A percentile compares a stretch with the other conserved stretches of the same genome.
Evolutionary conservation across 2,329 filamentous ascomycete species (phyloP).

Genomic region (Penicillium sp.): DNA sequence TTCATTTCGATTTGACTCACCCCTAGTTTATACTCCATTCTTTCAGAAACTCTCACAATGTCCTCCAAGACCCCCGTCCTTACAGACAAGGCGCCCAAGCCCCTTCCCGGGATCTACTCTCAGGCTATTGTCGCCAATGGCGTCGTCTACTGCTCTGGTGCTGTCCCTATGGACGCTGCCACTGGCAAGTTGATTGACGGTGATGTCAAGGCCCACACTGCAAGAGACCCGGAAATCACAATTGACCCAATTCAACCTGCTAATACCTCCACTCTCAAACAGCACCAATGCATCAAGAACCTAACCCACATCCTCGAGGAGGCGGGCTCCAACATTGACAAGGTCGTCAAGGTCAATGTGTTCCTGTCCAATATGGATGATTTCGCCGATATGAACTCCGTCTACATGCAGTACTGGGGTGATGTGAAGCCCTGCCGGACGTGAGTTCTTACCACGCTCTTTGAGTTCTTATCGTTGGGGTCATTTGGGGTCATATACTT

Average conservation of each 20-base stretch:
- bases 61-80: conserved; percentile 41
- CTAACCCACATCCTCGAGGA: conserved; percentile 58
- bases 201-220: conserved; percentile 54
- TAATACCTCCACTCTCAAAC: not conserved
- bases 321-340: conserved; percentile 57
- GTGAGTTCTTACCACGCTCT: conserved; percentile 17
- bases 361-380: conserved; percentile 65
- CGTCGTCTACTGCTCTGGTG: conserved; percentile 69
- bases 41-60: conserved; percentile 24
- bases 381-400: conserved; percentile 75
- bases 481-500: not conserved
- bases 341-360: conserved; percentile 66
- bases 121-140: conserved; percentile 63
- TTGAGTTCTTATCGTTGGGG: not conserved
- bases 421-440: conserved; percentile 57
- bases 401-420: conserved; percentile 73
- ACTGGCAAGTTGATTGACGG: conserved; percentile 57
- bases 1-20: not conserved
- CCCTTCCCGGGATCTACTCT: conserved; percentile 55
- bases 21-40: not conserved
- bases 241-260: not conserved
- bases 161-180: conserved; percentile 57
- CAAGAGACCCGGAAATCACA: conserved; percentile 28
- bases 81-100: conserved; percentile 51
- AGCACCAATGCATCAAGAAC: conserved; percentile 59